Evolutionary conservation across 1,284 basidiomycete genomes (phyloP).

Genomic region (Peniophora sp.): DNA sequence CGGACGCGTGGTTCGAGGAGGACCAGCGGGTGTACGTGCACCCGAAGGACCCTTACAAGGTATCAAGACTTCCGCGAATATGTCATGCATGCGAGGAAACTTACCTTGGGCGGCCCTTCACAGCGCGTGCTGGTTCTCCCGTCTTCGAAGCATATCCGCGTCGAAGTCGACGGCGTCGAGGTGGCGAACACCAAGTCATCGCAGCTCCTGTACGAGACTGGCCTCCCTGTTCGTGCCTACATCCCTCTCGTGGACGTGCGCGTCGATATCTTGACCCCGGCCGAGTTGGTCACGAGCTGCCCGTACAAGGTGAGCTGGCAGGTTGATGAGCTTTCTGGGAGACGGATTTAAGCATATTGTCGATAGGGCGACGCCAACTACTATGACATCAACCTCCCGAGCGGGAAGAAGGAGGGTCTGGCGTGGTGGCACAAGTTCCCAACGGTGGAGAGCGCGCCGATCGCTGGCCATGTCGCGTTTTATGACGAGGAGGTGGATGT

Average conservation of each 20-base stretch:
- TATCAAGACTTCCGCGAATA: no score
- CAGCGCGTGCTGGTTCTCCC: slow-evolving; percentile 54
- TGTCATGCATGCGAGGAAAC: no score
- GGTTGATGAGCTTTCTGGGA: no score
- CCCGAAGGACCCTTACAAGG: slow-evolving; percentile 65
- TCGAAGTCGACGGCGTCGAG: slow-evolving; percentile 54
- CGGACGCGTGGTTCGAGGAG: slow-evolving; percentile 64
- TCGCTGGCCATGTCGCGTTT: slow-evolving; percentile 50
- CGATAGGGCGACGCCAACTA: slow-evolving; percentile 55
- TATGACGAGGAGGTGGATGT: slow-evolving; percentile 64
- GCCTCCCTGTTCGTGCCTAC: slow-evolving; percentile 49
- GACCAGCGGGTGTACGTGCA: slow-evolving; percentile 55
- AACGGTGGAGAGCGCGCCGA: slow-evolving; percentile 37
- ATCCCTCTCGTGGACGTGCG: slow-evolving; percentile 50
- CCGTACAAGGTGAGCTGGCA: slow-evolving; percentile 65
- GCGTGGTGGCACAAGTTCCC: slow-evolving; percentile 60
- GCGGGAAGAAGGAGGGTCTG: slow-evolving; percentile 39
- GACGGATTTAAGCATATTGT: no score
- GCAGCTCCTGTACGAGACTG: slow-evolving; percentile 50
- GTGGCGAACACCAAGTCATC: slow-evolving; percentile 51
- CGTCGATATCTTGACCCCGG: slow-evolving; percentile 40
- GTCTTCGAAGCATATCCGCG: slow-evolving; percentile 51
- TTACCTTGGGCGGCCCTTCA: no score
- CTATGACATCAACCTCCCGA: slow-evolving; percentile 40
- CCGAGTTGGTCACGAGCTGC: slow-evolving; percentile 39